These are phyloP conservation scores for Afroboletus lepidellus DNA, from an alignment of 1,284 basidiomycete species.

Conservation along the genomic window DNA sequence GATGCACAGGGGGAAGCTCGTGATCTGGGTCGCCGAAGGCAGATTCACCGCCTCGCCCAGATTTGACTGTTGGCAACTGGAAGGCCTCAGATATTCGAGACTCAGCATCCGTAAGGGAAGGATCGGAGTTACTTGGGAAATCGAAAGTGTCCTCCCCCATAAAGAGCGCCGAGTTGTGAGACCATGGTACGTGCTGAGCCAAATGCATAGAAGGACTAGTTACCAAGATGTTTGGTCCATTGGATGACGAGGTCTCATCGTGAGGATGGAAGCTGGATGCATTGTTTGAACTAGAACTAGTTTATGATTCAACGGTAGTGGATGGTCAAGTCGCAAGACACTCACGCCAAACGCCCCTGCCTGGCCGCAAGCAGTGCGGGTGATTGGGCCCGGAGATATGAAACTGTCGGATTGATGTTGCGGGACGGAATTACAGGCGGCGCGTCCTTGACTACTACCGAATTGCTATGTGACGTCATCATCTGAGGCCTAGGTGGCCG, in stretches of 20 bases:
- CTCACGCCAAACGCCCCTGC: conserved; percentile 23
- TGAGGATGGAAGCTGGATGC: conserved; percentile 8
- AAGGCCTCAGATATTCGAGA: conserved; percentile 27
- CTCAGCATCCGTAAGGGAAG: conserved; percentile 33
- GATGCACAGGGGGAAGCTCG: conserved; percentile 63
- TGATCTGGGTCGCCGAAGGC: conserved; percentile 51
- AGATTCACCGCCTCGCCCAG: conserved; percentile 4
- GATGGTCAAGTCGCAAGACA: neutral
- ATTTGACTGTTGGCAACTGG: conserved; percentile 4
- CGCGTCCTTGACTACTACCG: conserved; percentile 6
- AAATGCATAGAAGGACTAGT: conserved; percentile 25
- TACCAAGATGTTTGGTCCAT: conserved; percentile 28
- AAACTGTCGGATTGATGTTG: conserved; percentile 9
- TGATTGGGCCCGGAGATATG: conserved; percentile 5
- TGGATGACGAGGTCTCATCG: conserved; percentile 18
- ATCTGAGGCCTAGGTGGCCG: conserved; percentile 11
- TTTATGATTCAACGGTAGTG: neutral
- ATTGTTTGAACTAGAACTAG: conserved; percentile 9
- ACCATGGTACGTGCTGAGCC: conserved; percentile 12
- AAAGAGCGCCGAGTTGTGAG: conserved; percentile 22
- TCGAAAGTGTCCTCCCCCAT: conserved; percentile 25
- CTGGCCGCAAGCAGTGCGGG: conserved; percentile 7
- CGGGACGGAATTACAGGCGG: conserved; percentile 22
- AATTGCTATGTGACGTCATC: conserved; percentile 24
- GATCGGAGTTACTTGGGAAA: conserved; percentile 18